Evolutionary conservation across 768 basidiomycete species (phyloP).

Genomic region (Pulveroboletus sp.): DNA sequence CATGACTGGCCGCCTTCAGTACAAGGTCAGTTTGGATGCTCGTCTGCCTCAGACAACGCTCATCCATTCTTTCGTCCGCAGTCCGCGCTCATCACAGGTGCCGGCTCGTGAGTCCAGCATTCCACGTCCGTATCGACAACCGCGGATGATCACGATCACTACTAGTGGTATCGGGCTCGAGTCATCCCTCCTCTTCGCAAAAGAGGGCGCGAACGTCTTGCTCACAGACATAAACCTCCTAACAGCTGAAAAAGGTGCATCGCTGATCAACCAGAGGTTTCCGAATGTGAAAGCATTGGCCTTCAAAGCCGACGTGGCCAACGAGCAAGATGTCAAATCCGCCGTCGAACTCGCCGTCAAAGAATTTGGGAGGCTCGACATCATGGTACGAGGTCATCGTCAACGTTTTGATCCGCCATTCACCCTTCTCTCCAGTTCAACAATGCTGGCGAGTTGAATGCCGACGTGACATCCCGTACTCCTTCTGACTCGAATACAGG

Average conservation of each 20-base stretch:
- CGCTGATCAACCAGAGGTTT: constrained; percentile 56
- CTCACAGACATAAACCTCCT: constrained; percentile 82
- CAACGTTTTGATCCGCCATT: background rate
- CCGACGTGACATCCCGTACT: background rate
- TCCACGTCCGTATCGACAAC: background rate
- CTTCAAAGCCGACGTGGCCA: constrained; percentile 80
- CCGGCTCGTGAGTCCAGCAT: constrained; percentile 63
- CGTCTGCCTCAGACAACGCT: constrained; percentile 3
- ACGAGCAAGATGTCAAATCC: constrained; percentile 80
- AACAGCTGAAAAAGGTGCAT: constrained; percentile 64
- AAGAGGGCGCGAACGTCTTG: constrained; percentile 88
- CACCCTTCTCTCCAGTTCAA: constrained; percentile 62
- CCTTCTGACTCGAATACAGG: constrained; percentile 39
- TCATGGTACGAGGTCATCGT: constrained; percentile 62
- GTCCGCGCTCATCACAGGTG: constrained; percentile 83
- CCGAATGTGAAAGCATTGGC: constrained; percentile 68
- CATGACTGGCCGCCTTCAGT: constrained; percentile 65
- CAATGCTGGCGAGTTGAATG: constrained; percentile 62
- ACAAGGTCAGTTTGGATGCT: constrained; percentile 44
- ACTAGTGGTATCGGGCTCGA: constrained; percentile 93
- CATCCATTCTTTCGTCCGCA: constrained; percentile 22
- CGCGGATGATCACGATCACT: constrained; percentile 9
- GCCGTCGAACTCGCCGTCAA: constrained; percentile 76
- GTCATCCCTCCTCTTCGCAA: constrained; percentile 90
- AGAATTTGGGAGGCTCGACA: constrained; percentile 88